These are phyloP conservation scores for Podaxis mareebaensis DNA, from an alignment of 768 basidiomycete species.

Conservation along the genomic window DNA sequence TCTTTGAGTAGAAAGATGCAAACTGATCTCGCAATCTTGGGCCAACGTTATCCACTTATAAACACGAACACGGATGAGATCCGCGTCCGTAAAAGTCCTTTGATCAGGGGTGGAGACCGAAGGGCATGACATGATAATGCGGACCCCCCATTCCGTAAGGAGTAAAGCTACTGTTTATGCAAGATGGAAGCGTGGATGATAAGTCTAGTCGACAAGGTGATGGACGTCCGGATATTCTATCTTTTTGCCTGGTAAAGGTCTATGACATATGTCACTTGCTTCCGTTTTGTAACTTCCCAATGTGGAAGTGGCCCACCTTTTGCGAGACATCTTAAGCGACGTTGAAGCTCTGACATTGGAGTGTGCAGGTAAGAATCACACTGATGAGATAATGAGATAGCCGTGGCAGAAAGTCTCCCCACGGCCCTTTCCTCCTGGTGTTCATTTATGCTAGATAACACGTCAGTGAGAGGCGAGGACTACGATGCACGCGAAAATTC, in stretches of 20 bases:
- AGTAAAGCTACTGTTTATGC: not conserved
- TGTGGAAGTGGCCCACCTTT: not conserved
- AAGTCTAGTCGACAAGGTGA: not conserved
- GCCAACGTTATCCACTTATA: constrained; percentile 10
- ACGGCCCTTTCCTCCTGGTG: too few relatives aligned
- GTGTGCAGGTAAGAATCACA: not conserved
- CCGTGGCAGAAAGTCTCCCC: too few relatives aligned
- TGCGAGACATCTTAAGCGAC: not conserved
- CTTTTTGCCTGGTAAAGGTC: not conserved
- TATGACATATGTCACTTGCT: not conserved
- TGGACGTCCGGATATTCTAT: not conserved
- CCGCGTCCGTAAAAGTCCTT: constrained; percentile 23
- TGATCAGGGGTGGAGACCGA: constrained; percentile 19
- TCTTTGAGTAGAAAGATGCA: not conserved
- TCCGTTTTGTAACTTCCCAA: not conserved
- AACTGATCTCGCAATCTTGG: not conserved
- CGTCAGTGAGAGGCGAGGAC: not conserved
- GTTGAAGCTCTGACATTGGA: not conserved
- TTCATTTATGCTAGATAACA: not conserved
- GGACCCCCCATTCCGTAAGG: constrained; percentile 4
- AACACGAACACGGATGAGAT: constrained; percentile 30
- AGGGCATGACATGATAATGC: constrained; percentile 8
- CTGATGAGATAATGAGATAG: not conserved
- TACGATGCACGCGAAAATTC: not conserved
- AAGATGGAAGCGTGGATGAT: not conserved